phyloP scores from a whole-genome alignment of 2,329 filamentous ascomycete species.

The Botrytis pseudocinerea region DNA sequence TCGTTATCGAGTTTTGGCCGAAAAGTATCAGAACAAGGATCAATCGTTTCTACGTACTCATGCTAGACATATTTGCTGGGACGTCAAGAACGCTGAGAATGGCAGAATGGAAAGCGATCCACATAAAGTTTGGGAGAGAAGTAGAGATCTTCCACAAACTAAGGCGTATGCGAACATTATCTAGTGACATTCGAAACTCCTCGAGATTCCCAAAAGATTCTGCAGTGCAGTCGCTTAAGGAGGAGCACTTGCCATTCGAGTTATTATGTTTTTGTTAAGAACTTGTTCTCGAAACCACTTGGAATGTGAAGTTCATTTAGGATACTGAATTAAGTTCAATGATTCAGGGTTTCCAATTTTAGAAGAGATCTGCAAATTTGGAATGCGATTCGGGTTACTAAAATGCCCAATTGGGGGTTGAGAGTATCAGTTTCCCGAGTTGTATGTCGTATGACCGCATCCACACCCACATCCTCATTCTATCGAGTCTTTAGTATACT shows the following conservation, averaged over 20 bases:
- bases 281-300: not conserved
- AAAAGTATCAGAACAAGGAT: constrained; percentile 23
- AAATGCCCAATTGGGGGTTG: not conserved
- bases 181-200: not conserved
- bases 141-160: constrained; percentile 17
- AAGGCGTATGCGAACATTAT: constrained; percentile 18
- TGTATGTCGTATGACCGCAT: not conserved
- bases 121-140: constrained; percentile 17
- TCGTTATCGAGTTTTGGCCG: constrained; percentile 45
- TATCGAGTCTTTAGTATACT: not conserved
- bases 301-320: too few species aligned
- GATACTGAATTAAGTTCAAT: not conserved
- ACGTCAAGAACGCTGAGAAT: constrained; percentile 15
- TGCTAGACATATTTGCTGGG: constrained; percentile 16
- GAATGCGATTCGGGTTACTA: not conserved
- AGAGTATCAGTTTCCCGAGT: not conserved
- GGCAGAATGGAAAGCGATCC: constrained; percentile 23
- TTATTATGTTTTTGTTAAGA: not conserved
- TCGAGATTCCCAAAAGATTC: not conserved
- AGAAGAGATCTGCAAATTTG: not conserved
- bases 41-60: not conserved
- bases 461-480: too few species aligned
- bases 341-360: not conserved
- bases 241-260: not conserved
- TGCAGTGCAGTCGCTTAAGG: not conserved